These are phyloP conservation scores for Rutstroemia sp. DNA, from an alignment of 2,329 filamentous ascomycete species.

Conservation along the genomic window DNA sequence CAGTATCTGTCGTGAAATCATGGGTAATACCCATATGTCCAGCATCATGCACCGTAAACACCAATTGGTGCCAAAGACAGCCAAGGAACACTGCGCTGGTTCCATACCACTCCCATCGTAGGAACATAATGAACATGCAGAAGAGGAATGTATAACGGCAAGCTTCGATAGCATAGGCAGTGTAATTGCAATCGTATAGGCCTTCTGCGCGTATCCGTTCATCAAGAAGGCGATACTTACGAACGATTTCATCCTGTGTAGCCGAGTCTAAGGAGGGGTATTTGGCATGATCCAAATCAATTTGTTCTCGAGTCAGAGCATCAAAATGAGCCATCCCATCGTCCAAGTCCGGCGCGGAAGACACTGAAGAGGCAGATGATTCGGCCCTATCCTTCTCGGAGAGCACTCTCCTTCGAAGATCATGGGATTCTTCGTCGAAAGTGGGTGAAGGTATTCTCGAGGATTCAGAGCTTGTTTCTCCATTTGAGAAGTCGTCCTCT, in stretches of 20 bases:
- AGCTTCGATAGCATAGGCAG: conserved; percentile 67
- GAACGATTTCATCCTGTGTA: conserved; percentile 69
- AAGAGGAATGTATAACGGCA: conserved; percentile 66
- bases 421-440: conserved; percentile 24
- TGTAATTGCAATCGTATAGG: conserved; percentile 79
- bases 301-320: conserved; percentile 64
- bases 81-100: conserved; percentile 70
- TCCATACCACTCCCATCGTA: conserved; percentile 59
- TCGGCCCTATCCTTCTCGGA: conserved; percentile 11
- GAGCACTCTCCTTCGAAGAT: conserved; percentile 16
- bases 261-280: conserved; percentile 71
- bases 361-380: conserved; percentile 44
- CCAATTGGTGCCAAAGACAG: conserved; percentile 86
- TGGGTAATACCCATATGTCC: conserved; percentile 98
- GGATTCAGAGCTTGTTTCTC: conserved; percentile 21
- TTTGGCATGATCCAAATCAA: conserved; percentile 66
- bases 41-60: conserved; percentile 90
- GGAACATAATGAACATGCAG: conserved; percentile 49
- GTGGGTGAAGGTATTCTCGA: conserved; percentile 29
- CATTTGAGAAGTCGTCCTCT: conserved; percentile 18
- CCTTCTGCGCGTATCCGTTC: conserved; percentile 64
- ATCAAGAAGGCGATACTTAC: conserved; percentile 75
- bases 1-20: conserved; percentile 71
- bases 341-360: conserved; percentile 48
- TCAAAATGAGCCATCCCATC: conserved; percentile 61